phyloP scores from a whole-genome alignment of 2,329 filamentous ascomycete species.

The Ustulina deusta region DNA sequence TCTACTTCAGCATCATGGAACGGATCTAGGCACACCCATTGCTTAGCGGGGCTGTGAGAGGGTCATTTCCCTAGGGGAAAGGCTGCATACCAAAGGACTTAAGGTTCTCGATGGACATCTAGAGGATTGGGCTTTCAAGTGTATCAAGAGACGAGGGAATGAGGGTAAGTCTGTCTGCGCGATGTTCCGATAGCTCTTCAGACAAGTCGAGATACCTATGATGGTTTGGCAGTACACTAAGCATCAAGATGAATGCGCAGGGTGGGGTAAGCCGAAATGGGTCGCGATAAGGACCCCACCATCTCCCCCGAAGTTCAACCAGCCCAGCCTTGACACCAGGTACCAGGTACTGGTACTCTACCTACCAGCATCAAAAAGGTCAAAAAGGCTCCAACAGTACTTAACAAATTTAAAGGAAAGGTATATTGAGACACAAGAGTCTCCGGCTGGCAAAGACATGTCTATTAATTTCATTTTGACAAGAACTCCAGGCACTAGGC shows the following conservation, averaged over 20 bases:
- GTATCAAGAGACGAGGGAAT: constrained; percentile 9
- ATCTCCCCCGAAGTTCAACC: constrained; percentile 27
- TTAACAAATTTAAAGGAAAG: too few species aligned
- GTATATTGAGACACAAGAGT: too few species aligned
- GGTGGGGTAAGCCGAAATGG: constrained; percentile 25
- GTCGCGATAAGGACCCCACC: constrained; percentile 15
- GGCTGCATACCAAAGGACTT: constrained; percentile 85
- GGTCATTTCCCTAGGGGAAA: constrained; percentile 28
- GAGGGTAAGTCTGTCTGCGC: neutral
- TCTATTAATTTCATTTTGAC: too few species aligned
- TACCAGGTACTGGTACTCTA: neutral
- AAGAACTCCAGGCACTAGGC: too few species aligned
- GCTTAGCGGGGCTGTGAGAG: constrained; percentile 30
- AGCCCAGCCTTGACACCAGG: neutral
- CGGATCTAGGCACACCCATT: constrained; percentile 75
- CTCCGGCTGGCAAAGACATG: too few species aligned
- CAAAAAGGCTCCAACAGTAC: too few species aligned
- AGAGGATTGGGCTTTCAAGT: constrained; percentile 22
- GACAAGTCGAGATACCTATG: constrained; percentile 11
- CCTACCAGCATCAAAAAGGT: too few species aligned
- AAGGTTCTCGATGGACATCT: constrained; percentile 97
- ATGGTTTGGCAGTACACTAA: constrained; percentile 1
- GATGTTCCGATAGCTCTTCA: constrained; percentile 9
- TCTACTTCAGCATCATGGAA: constrained; percentile 94
- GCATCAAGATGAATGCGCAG: constrained; percentile 13